Conservation (phyloP, 148 eudicot genomes). For the Rhododendron henanense region DNA sequence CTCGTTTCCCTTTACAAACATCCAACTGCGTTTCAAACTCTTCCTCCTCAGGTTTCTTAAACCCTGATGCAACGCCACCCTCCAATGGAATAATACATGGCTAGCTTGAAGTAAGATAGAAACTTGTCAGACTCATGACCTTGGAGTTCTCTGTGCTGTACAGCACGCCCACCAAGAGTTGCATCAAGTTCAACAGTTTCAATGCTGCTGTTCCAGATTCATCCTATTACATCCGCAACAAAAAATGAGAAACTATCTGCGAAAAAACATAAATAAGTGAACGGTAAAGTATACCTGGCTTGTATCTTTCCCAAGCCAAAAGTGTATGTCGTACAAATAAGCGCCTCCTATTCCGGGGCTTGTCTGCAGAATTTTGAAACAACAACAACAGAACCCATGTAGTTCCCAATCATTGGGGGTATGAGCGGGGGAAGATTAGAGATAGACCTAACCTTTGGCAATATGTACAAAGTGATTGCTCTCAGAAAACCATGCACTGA, state of each 20-base stretch:
- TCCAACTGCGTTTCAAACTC: slow-evolving; percentile 90
- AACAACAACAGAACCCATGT: too few species aligned
- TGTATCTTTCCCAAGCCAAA: slow-evolving; percentile 99
- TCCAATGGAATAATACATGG: slow-evolving; percentile 94
- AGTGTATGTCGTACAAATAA: slow-evolving; percentile 83
- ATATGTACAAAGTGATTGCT: too few species aligned
- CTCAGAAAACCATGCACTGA: too few species aligned
- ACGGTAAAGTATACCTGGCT: slow-evolving; percentile 61
- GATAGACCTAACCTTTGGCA: too few species aligned
- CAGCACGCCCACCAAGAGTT: slow-evolving; percentile 89
- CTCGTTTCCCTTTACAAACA: slow-evolving; percentile 85
- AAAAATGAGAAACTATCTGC: slow-evolving; percentile 1
- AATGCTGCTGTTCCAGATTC: slow-evolving; percentile 97
- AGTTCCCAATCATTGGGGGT: too few species aligned
- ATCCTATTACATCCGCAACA: slow-evolving; percentile 50
- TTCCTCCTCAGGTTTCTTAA: slow-evolving; percentile 80
- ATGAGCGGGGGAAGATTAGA: too few species aligned
- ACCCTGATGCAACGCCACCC: slow-evolving; percentile 95
- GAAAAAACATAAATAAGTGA: not conserved
- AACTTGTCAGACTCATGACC: slow-evolving; percentile 95
- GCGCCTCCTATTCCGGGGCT: slow-evolving; percentile 88
- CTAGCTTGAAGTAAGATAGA: slow-evolving; percentile 85
- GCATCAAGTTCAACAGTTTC: slow-evolving; percentile 96
- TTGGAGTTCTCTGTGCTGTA: slow-evolving; percentile 92
- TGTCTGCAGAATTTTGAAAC: slow-evolving; percentile 39